These are phyloP conservation scores for Quercus phellos DNA, from an alignment of 331 rosid genomes.

Conservation along the genomic window DNA sequence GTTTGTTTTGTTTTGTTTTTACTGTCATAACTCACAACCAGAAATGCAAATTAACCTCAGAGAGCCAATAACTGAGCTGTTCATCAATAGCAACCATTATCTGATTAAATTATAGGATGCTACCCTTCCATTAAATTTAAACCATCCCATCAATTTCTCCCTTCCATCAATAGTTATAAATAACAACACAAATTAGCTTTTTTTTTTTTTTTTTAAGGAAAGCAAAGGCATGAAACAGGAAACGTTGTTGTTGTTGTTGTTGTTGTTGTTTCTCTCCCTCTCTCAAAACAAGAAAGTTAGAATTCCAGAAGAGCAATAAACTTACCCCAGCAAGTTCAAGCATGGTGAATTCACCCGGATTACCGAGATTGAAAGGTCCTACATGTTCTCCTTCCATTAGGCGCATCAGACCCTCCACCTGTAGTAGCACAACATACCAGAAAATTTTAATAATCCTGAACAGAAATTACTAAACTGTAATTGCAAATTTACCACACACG, in stretches of 20 bases:
- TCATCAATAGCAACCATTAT: no score
- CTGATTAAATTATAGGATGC: no score
- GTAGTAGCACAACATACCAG: not conserved
- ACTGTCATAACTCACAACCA: not conserved
- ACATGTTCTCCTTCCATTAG: conserved; percentile 98
- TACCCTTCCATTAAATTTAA: no score
- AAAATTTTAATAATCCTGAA: not conserved
- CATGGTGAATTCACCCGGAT: conserved; percentile 97
- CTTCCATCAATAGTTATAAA: not conserved
- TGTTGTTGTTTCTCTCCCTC: no score
- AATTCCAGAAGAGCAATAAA: not conserved
- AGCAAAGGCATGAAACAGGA: not conserved
- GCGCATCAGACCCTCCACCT: conserved; percentile 93
- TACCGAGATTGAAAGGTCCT: conserved; percentile 92
- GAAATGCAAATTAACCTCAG: not conserved
- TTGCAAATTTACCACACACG: not conserved
- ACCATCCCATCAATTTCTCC: no score
- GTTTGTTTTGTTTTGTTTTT: no score
- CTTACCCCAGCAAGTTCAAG: conserved; percentile 89
- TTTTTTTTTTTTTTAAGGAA: not conserved
- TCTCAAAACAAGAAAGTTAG: no score
- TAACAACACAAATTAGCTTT: not conserved
- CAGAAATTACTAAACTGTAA: not conserved
- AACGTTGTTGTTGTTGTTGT: no score
- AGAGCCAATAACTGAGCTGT: no score